A percentile compares a stretch with the other conserved stretches of the same genome.
Conservation (phyloP, 768 basidiomycete species). For the Boletus rubescentipes region DNA sequence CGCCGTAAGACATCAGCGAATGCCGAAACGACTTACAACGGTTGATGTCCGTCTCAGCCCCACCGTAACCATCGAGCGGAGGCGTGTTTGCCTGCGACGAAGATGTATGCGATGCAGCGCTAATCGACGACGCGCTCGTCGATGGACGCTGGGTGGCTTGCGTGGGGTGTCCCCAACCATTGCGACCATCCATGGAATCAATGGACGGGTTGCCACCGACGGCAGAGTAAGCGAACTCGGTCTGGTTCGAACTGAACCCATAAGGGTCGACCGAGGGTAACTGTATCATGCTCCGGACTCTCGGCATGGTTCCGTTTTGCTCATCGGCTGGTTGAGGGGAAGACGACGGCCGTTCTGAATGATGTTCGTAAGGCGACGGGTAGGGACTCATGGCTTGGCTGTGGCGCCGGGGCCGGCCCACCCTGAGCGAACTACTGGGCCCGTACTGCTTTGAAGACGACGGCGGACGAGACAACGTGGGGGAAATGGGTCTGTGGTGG, state of each 20-base stretch:
- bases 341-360: slow-evolving; percentile 66
- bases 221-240: slow-evolving; percentile 82
- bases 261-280: slow-evolving; percentile 72
- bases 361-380: slow-evolving; percentile 76
- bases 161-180: slow-evolving; percentile 42
- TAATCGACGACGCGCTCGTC: slow-evolving; percentile 69
- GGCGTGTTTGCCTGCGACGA: slow-evolving; percentile 83
- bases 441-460: slow-evolving; percentile 62
- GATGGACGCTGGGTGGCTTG: slow-evolving; percentile 59
- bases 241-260: slow-evolving; percentile 59
- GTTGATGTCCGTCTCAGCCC: slow-evolving; percentile 71
- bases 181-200: slow-evolving; percentile 38
- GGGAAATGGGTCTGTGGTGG: slow-evolving; percentile 64
- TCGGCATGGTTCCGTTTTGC: slow-evolving; percentile 51
- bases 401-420: slow-evolving; percentile 73
- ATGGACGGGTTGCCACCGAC: slow-evolving; percentile 44
- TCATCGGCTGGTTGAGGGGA: slow-evolving; percentile 66
- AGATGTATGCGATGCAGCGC: slow-evolving; percentile 72
- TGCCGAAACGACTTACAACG: slow-evolving; percentile 64
- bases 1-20: slow-evolving; percentile 33
- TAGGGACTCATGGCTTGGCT: slow-evolving; percentile 88
- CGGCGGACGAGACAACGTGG: slow-evolving; percentile 64
- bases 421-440: slow-evolving; percentile 54
- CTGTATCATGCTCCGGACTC: slow-evolving; percentile 83
- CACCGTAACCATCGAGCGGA: slow-evolving; percentile 65